phyloP scores from a whole-genome alignment of 2,329 filamentous ascomycete genomes.

The Cyphellophora europaea region DNA sequence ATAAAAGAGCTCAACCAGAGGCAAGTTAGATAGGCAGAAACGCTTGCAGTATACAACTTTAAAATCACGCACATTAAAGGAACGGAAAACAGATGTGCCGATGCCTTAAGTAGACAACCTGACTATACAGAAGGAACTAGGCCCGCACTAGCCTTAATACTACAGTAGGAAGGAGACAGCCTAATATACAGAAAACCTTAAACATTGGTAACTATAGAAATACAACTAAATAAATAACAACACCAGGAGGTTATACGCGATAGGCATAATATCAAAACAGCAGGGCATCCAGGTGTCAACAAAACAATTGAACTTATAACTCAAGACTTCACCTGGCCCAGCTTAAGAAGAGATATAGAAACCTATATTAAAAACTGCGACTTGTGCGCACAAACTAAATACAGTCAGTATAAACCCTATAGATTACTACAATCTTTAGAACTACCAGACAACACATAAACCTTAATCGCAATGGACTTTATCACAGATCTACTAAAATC shows the following conservation, averaged over 20 bases:
- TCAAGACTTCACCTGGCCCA: conserved; percentile 3
- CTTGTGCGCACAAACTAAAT: conserved; percentile 5
- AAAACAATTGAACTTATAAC: conserved; percentile 3
- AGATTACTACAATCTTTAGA: background rate
- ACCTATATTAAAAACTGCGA: conserved; percentile 5
- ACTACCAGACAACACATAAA: background rate
- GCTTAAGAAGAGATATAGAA: conserved; percentile 3
- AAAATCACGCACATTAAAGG: conserved; percentile 8
- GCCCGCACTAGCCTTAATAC: background rate
- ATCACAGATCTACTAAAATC: conserved; percentile 3
- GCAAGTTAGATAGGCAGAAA: conserved; percentile 20
- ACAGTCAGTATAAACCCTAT: conserved; percentile 5
- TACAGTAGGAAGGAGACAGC: conserved; percentile 1
- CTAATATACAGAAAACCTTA: conserved; percentile 1
- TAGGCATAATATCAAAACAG: conserved; percentile 1
- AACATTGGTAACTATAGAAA: background rate
- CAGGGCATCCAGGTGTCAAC: conserved; percentile 2
- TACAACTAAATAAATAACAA: background rate
- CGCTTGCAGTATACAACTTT: conserved; percentile 10
- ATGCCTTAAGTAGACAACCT: conserved; percentile 8
- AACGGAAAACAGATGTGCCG: conserved; percentile 6
- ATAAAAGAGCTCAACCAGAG: conserved; percentile 18
- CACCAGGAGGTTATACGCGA: conserved; percentile 1
- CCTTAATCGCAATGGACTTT: conserved; percentile 7
- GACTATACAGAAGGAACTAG: conserved; percentile 7